These are phyloP conservation scores for Trichoderma citrinoviride DNA, from an alignment of 2,329 filamentous ascomycete species.

Conservation along the genomic window DNA sequence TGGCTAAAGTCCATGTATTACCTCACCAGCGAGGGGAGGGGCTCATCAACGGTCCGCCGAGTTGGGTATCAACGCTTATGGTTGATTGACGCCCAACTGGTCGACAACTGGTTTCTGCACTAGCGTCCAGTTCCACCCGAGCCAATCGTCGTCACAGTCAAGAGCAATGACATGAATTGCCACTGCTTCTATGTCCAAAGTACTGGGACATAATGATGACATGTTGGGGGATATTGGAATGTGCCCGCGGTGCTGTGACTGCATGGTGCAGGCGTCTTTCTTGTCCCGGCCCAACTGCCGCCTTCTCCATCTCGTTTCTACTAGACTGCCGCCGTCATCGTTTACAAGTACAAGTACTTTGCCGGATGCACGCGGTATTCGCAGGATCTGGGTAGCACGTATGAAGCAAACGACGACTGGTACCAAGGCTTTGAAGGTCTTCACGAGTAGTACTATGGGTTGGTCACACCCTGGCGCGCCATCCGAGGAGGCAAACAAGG, in stretches of 20 bases:
- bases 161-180: background rate
- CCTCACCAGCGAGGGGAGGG: slow-evolving; percentile 8
- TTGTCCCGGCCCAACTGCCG: background rate
- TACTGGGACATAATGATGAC: background rate
- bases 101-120: slow-evolving; percentile 27
- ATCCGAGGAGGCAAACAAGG: background rate
- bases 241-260: background rate
- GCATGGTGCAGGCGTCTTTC: background rate
- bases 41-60: background rate
- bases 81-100: slow-evolving; percentile 39
- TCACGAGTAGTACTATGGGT: no score
- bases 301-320: background rate
- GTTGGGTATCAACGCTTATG: slow-evolving; percentile 42
- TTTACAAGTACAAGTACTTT: background rate
- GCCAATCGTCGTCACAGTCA: slow-evolving; percentile 7
- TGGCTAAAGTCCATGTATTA: background rate
- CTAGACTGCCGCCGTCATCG: background rate
- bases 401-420: background rate
- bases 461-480: background rate
- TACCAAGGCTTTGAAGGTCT: background rate
- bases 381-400: background rate
- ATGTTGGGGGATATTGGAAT: background rate
- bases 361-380: background rate
- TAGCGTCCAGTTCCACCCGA: slow-evolving; percentile 27
- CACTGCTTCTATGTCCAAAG: background rate